Evolutionary conservation across 805 yeast genomes (phyloP).

Genomic region (Kodamaea kaohsiungensis): DNA sequence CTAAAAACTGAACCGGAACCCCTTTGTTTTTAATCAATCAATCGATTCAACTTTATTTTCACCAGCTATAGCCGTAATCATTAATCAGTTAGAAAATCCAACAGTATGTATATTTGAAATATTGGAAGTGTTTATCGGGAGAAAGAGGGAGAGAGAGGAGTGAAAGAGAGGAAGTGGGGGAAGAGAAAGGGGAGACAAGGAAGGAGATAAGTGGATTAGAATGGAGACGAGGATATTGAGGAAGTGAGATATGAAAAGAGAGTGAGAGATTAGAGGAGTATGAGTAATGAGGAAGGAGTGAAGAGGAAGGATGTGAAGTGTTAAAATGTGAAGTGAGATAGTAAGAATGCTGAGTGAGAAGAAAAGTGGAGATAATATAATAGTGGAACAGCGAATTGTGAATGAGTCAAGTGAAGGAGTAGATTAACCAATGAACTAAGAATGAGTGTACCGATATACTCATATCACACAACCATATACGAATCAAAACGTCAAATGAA

Average conservation of each 20-base stretch:
- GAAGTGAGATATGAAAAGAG: too few species aligned
- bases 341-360: too few species aligned
- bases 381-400: too few species aligned
- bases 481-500: neutral
- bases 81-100: neutral
- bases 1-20: constrained; percentile 13
- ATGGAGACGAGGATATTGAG: neutral
- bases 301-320: too few species aligned
- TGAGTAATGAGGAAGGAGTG: too few species aligned
- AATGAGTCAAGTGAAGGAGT: too few species aligned
- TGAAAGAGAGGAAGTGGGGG: neutral
- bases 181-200: neutral
- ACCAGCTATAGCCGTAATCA: neutral
- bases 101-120: neutral
- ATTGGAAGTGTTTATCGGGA: neutral
- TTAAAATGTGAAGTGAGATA: too few species aligned
- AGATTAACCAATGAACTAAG: too few species aligned
- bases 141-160: neutral
- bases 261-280: too few species aligned
- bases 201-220: neutral
- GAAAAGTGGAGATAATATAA: too few species aligned
- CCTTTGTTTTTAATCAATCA: constrained; percentile 15
- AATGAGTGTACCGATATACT: too few species aligned
- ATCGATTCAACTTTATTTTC: constrained; percentile 17
- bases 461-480: too few species aligned